These are phyloP conservation scores for Kandelia obovata DNA, from an alignment of 345 rosid species.

Conservation along the genomic window DNA sequence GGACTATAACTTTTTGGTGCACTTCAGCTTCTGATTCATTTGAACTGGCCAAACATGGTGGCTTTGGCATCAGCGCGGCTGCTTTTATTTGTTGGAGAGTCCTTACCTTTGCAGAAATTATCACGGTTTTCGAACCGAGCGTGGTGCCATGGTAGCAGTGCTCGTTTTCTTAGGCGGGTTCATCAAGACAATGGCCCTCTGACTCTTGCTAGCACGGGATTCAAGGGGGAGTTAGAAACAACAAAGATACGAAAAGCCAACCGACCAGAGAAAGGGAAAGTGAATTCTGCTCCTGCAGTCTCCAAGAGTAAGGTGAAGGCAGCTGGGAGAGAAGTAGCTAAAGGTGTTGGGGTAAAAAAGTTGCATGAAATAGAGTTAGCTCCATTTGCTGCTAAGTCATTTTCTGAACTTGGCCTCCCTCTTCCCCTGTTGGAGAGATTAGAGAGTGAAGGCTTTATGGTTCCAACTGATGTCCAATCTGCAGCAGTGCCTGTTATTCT, in stretches of 20 bases:
- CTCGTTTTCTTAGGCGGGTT: conserved; percentile 42
- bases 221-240: conserved; percentile 32
- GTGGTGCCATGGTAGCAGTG: conserved; percentile 28
- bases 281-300: conserved; percentile 22
- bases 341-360: conserved; percentile 34
- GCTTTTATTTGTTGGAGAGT: conserved; percentile 57
- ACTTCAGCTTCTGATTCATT: neutral
- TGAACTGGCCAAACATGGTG: conserved; percentile 37
- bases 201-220: conserved; percentile 60
- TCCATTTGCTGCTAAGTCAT: conserved; percentile 70
- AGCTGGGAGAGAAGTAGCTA: conserved; percentile 28
- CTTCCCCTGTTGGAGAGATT: conserved; percentile 56
- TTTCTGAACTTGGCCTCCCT: conserved; percentile 87
- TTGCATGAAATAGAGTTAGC: conserved; percentile 46
- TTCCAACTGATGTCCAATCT: conserved; percentile 86
- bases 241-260: conserved; percentile 20
- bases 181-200: conserved; percentile 45
- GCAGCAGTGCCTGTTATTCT: conserved; percentile 76
- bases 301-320: conserved; percentile 37
- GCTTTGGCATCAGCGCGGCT: conserved; percentile 52
- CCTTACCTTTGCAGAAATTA: conserved; percentile 43
- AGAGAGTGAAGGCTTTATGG: conserved; percentile 60
- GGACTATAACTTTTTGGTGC: neutral
- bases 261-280: conserved; percentile 26
- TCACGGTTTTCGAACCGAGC: conserved; percentile 37